Base-by-base conservation (phyloP, 352 stramenopile genomes). In the Thalassiosira livingstoniorum region DNA sequence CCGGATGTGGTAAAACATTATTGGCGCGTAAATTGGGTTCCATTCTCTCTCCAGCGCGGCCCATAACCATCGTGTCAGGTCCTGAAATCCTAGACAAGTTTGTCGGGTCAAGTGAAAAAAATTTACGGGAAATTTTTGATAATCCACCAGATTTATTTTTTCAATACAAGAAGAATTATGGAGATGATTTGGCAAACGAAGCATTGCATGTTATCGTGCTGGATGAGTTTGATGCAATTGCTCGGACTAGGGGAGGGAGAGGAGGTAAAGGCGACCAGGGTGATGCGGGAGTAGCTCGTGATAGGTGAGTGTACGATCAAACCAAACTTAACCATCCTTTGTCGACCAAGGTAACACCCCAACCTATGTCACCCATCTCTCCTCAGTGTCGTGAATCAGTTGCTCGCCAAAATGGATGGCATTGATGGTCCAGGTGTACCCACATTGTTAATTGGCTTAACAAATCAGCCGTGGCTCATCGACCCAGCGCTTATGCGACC, bases 51-150 rank as follows among this genome's bases (percentile, higher is more conserved):
- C 90, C 90, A 2, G 71, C 82, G 11, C 82, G 90, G 32, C 86
- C 88, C 11, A 89, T 92, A 18, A 94, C 91, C 1, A 86, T 95
- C 25, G 89, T 95, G 2, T 81, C 67, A 32, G 91, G 89, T 29
- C 91, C 91, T 21, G 89, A 95, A 66, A 92, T 95, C 53, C 82
- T 95, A 71, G 88, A 95, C 64, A 95, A 94, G 57, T 95, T 93
- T 70, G 90, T 95, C 5, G 91, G 91, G 27, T 89, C 79, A 2
- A 90, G 77, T 43, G 89, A 94, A 77, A 86, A 90, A 43, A 93
- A 93, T 74, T 42, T 95, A 21, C 58, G 91, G 58, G 80, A 88
- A 13, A 87, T 95, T 21, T 95, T 95, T 80, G 87, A 93, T 67
- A 83, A 88, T 21, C 91, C 90, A 27, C 91, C 91, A 2, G 79